Conservation (phyloP, 192 early-diverging fungal species). For the Lunasporangiospora selenospora region DNA sequence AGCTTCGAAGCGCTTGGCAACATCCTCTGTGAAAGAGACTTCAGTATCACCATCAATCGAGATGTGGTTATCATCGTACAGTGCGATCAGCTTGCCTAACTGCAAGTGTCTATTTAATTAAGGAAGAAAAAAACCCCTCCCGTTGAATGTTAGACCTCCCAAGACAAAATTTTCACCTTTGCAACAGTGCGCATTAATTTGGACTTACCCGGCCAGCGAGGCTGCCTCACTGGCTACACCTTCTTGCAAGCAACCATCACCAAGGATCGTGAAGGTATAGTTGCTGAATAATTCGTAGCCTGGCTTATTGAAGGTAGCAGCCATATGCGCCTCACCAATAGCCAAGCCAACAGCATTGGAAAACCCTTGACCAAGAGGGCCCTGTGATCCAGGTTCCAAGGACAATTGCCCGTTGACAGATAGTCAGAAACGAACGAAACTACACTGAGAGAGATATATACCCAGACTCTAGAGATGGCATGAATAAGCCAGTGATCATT, state of each 20-base stretch:
- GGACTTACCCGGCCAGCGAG: constrained; percentile 88
- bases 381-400: no score
- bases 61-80: constrained; percentile 98
- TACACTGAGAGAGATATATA: no score
- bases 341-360: constrained; percentile 94
- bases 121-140: constrained; percentile 10
- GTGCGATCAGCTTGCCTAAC: constrained; percentile 91
- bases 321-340: constrained; percentile 84
- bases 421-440: no score
- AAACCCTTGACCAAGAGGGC: constrained; percentile 95
- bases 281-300: constrained; percentile 88
- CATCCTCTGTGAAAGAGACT: constrained; percentile 93
- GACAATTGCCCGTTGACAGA: no score
- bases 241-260: constrained; percentile 99
- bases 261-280: constrained; percentile 82
- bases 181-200: no score
- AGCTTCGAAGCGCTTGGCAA: constrained; percentile 83
- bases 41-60: constrained; percentile 90
- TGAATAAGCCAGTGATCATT: neutral
- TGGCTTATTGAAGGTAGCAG: constrained; percentile 91
- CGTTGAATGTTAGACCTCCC: no score
- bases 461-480: no score
- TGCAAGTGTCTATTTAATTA: constrained; percentile 68
- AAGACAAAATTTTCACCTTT: neutral
- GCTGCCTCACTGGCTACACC: constrained; percentile 93